These are phyloP conservation scores for Volvariella volvacea DNA, from an alignment of 1,284 basidiomycete genomes.

Conservation along the genomic window DNA sequence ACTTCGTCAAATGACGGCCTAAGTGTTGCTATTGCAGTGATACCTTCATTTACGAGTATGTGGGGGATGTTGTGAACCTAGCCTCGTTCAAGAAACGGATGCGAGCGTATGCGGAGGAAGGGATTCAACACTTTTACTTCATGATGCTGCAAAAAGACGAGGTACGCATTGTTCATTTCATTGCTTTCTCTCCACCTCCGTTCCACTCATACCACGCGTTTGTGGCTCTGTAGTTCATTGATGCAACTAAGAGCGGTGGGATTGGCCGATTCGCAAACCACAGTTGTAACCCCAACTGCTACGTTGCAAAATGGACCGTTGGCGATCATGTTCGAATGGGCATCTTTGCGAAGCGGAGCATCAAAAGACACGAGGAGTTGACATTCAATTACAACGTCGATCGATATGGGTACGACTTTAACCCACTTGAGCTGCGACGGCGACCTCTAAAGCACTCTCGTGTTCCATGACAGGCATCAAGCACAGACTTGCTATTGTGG, in stretches of 20 bases:
- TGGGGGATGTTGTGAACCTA: conserved; percentile 93
- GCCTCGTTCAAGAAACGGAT: conserved; percentile 89
- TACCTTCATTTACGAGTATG: conserved; percentile 94
- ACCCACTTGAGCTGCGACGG: background rate
- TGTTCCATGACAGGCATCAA: conserved; percentile 68
- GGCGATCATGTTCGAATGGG: conserved; percentile 93
- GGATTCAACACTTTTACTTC: conserved; percentile 97
- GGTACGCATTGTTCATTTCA: conserved; percentile 39
- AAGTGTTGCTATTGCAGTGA: conserved; percentile 48
- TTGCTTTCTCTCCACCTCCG: conserved; percentile 2
- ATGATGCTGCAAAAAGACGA: conserved; percentile 99
- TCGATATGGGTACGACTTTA: conserved; percentile 82
- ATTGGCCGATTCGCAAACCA: conserved; percentile 98
- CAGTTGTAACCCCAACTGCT: conserved; percentile 97
- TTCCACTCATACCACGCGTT: conserved; percentile 5
- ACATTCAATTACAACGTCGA: conserved; percentile 99
- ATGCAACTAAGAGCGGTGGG: conserved; percentile 95
- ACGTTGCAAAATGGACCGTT: conserved; percentile 99
- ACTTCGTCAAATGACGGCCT: background rate
- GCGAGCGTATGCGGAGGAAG: conserved; percentile 89
- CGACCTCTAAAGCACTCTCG: background rate
- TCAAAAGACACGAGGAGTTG: conserved; percentile 84
- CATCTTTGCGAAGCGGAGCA: conserved; percentile 88
- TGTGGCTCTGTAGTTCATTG: conserved; percentile 89
- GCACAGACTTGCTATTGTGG: conserved; percentile 96